These are phyloP conservation scores for Saccharomycopsis javanensis DNA, from an alignment of 805 yeast species.

Conservation along the genomic window DNA sequence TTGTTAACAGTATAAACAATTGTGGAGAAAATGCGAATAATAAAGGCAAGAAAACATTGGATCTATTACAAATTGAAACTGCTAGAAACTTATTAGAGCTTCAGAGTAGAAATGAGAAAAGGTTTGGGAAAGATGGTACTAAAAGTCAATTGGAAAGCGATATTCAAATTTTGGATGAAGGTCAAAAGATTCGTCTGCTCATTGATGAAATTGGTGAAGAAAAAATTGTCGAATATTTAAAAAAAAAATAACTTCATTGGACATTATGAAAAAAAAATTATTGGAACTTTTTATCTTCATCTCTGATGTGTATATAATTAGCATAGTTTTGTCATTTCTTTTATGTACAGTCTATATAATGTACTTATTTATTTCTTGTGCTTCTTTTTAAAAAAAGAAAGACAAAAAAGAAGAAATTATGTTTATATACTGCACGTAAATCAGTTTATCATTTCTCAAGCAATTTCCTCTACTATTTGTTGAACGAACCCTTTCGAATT, in stretches of 20 bases:
- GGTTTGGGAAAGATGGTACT: background rate
- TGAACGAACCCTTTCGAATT: no score
- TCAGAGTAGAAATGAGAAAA: background rate
- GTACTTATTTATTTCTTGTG: background rate
- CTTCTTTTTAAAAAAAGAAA: no score
- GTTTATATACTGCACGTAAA: no score
- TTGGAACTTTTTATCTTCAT: constrained; percentile 18
- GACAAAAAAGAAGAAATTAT: no score
- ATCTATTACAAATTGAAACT: background rate
- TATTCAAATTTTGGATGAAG: background rate
- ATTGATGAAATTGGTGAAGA: background rate
- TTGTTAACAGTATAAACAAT: constrained; percentile 19
- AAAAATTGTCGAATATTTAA: background rate
- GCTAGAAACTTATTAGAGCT: constrained; percentile 18
- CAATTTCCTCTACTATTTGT: no score
- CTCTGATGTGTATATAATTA: constrained; percentile 43
- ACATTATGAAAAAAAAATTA: constrained; percentile 36
- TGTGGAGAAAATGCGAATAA: constrained; percentile 6
- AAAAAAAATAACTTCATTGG: constrained; percentile 13
- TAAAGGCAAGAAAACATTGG: constrained; percentile 6
- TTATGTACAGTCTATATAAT: background rate
- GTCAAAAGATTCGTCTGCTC: background rate
- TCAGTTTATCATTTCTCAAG: no score
- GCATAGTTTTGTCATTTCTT: constrained; percentile 19
- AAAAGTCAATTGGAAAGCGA: background rate